These are phyloP conservation scores for Davidsoniella eucalypti DNA, from an alignment of 2,329 filamentous ascomycete species.

Conservation along the genomic window DNA sequence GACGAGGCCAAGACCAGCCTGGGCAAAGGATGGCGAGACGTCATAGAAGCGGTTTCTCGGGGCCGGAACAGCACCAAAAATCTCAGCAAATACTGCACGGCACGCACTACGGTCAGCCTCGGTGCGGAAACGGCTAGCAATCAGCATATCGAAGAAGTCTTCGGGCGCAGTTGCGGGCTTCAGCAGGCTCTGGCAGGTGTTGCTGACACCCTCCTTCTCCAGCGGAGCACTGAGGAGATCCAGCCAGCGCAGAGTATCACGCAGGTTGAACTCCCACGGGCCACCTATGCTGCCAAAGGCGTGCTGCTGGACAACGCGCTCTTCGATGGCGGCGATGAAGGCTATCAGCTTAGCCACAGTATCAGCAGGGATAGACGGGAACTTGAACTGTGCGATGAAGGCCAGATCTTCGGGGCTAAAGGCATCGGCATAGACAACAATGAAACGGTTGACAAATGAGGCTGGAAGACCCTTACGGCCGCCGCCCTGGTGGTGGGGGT, in stretches of 20 bases:
- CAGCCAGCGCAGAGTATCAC: constrained; percentile 80
- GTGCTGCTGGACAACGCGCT: constrained; percentile 44
- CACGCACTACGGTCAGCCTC: constrained; percentile 50
- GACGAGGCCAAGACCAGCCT: constrained; percentile 65
- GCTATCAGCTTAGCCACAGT: constrained; percentile 53
- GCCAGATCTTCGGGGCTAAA: constrained; percentile 69
- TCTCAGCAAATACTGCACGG: constrained; percentile 44
- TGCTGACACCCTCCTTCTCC: not conserved
- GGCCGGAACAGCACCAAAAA: constrained; percentile 39
- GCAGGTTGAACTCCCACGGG: constrained; percentile 92
- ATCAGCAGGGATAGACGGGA: constrained; percentile 42
- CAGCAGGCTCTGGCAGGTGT: constrained; percentile 13
- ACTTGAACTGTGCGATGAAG: constrained; percentile 65
- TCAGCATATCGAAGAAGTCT: constrained; percentile 60
- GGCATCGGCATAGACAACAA: constrained; percentile 89
- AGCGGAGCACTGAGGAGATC: constrained; percentile 42
- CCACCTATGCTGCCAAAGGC: constrained; percentile 47
- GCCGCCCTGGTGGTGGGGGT: constrained; percentile 92
- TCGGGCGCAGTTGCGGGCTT: constrained; percentile 33
- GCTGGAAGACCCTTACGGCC: constrained; percentile 86
- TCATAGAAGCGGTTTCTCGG: constrained; percentile 56
- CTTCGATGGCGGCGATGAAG: constrained; percentile 69
- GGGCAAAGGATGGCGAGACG: constrained; percentile 46
- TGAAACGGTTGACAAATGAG: constrained; percentile 96
- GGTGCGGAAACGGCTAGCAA: constrained; percentile 75